phyloP scores from a whole-genome alignment of 2,329 filamentous ascomycete species.

The Apiospora kogelbergensis region DNA sequence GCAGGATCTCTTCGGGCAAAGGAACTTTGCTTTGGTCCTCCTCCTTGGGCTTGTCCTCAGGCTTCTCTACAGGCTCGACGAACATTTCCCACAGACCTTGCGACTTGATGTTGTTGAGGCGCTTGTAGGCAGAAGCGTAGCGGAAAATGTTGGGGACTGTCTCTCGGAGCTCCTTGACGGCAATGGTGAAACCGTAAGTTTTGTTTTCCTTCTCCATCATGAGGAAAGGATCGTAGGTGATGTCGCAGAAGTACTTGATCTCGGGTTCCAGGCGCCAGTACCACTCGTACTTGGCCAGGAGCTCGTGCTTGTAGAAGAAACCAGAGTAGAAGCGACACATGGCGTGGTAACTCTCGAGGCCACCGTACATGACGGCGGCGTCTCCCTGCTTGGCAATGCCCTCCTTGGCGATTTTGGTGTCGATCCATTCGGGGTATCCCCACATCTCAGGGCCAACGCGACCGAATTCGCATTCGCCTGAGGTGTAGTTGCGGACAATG shows the following conservation, averaged over 20 bases:
- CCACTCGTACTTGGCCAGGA: slow-evolving; percentile 97
- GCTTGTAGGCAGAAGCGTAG: slow-evolving; percentile 97
- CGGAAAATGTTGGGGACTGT: slow-evolving; percentile 98
- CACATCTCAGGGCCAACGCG: slow-evolving; percentile 89
- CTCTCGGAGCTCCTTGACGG: slow-evolving; percentile 95
- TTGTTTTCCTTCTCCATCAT: slow-evolving; percentile 95
- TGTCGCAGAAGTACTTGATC: slow-evolving; percentile 99
- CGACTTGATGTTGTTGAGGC: slow-evolving; percentile 84
- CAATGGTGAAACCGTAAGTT: slow-evolving; percentile 98
- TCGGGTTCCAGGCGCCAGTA: slow-evolving; percentile 99
- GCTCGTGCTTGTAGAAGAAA: slow-evolving; percentile 96
- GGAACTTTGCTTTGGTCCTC: slow-evolving; percentile 64
- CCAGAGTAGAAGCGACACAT: slow-evolving; percentile 99
- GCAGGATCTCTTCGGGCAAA: slow-evolving; percentile 78
- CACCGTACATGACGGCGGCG: slow-evolving; percentile 97
- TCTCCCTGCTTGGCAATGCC: slow-evolving; percentile 97
- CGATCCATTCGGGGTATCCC: slow-evolving; percentile 96
- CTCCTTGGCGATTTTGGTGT: slow-evolving; percentile 90
- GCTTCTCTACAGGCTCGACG: slow-evolving; percentile 70
- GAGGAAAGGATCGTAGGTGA: slow-evolving; percentile 97
- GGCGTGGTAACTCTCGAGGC: slow-evolving; percentile 96
- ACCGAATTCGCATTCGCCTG: slow-evolving; percentile 83
- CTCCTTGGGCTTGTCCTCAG: slow-evolving; percentile 53
- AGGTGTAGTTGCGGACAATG: slow-evolving; percentile 87
- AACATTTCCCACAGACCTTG: slow-evolving; percentile 99